phyloP scores from a whole-genome alignment of 306 rosid species.

The Cucumis cinereus region DNA sequence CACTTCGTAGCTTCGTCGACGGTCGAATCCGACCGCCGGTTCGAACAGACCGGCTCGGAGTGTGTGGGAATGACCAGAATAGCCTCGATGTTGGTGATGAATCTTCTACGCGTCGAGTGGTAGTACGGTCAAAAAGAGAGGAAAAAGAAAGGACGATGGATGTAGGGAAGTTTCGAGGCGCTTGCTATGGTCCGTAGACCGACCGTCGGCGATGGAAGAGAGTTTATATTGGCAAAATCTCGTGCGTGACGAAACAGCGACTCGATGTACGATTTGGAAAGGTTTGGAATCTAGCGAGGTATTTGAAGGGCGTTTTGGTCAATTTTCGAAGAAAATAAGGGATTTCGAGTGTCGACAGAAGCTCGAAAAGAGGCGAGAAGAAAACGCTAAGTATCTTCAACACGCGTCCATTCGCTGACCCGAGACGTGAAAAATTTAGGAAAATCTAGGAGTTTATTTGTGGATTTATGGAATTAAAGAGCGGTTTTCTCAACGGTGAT shows the following conservation, averaged over 20 bases:
- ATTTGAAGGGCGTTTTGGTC: slow-evolving; percentile 10
- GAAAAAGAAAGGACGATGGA: not conserved
- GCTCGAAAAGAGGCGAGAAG: slow-evolving; percentile 6
- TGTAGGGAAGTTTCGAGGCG: not conserved
- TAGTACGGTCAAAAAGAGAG: not conserved
- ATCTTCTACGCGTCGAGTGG: not conserved
- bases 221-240: not conserved
- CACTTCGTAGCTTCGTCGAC: not conserved
- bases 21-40: not conserved
- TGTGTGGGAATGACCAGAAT: not conserved
- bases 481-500: slow-evolving; percentile 6
- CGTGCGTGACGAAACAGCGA: slow-evolving; percentile 6
- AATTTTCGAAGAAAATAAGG: not conserved
- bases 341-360: not conserved
- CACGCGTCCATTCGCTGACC: not conserved
- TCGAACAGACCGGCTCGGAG: not conserved
- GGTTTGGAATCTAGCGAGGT: slow-evolving; percentile 2
- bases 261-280: not conserved
- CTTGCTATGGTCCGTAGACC: not conserved
- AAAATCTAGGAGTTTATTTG: not conserved
- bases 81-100: not conserved
- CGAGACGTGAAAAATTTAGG: not conserved
- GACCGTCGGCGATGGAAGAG: slow-evolving; percentile 2
- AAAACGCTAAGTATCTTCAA: slow-evolving; percentile 6
- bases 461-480: not conserved